A percentile compares a stretch with the other conserved stretches of the same genome.
Conservation (phyloP, 202 grass and related monocot species). For the Digitaria exilis region DNA sequence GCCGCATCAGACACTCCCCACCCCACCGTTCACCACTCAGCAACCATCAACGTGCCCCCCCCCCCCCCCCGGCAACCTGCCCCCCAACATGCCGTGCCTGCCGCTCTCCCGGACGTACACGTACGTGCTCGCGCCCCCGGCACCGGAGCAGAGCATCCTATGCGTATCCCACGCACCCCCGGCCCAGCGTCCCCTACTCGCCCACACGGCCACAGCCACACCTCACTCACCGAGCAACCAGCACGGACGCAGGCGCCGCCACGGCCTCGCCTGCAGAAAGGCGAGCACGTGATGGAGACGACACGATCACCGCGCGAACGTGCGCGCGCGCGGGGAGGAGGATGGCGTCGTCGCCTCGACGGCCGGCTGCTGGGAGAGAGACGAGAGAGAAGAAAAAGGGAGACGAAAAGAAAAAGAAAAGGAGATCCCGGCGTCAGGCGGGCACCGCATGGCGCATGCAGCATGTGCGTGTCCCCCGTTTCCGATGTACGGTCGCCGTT, state of each 20-base stretch:
- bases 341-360: background rate
- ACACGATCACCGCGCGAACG: slow-evolving; percentile 16
- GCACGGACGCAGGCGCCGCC: background rate
- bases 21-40: background rate
- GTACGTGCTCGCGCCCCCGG: background rate
- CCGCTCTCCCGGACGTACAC: background rate
- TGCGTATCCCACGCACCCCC: background rate
- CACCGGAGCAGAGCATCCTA: slow-evolving; percentile 35
- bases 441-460: background rate
- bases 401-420: too few relatives aligned
- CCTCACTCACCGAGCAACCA: background rate
- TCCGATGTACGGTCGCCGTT: slow-evolving; percentile 29
- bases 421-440: background rate
- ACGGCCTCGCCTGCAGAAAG: background rate
- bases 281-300: slow-evolving; percentile 31
- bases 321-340: background rate
- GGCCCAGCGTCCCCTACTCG: background rate
- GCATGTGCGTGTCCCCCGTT: slow-evolving; percentile 19
- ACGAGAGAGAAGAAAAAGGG: background rate
- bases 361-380: background rate
- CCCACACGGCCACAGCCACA: background rate
- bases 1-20: background rate
- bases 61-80: background rate
- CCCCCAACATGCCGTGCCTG: background rate
- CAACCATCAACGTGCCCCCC: background rate